These are phyloP conservation scores for Fusarium subtropicale DNA, from an alignment of 2,329 filamentous ascomycete species.

Conservation along the genomic window DNA sequence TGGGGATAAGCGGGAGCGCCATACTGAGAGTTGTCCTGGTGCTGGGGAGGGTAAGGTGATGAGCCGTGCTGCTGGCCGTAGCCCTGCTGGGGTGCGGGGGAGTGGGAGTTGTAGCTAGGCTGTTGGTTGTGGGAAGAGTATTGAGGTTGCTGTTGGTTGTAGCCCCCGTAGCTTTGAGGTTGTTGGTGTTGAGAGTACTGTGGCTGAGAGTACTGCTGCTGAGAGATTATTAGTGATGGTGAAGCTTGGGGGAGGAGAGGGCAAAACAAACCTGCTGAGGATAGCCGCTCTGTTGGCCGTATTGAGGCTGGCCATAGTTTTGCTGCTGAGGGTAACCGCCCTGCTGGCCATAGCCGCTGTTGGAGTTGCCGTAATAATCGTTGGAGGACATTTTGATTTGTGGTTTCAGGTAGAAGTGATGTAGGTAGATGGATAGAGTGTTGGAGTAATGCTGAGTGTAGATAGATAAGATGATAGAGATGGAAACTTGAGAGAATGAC, in stretches of 20 bases:
- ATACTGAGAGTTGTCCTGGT: constrained; percentile 42
- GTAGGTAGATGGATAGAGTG: background rate
- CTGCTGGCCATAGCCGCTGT: constrained; percentile 43
- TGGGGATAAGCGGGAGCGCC: constrained; percentile 44
- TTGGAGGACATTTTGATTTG: constrained; percentile 51
- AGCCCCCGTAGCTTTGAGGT: constrained; percentile 10
- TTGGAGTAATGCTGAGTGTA: background rate
- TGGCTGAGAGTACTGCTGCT: constrained; percentile 45
- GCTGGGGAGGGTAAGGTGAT: constrained; percentile 40
- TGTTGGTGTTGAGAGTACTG: constrained; percentile 30
- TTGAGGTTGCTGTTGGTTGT: constrained; percentile 33
- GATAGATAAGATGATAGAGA: constrained; percentile 2
- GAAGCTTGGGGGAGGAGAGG: background rate
- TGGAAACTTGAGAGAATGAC: background rate
- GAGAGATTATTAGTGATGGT: background rate
- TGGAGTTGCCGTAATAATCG: constrained; percentile 54
- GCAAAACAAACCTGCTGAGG: constrained; percentile 45
- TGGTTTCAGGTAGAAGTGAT: background rate
- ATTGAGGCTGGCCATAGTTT: constrained; percentile 41
- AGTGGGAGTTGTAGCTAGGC: constrained; percentile 42
- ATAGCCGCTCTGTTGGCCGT: constrained; percentile 37
- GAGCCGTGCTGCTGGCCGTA: constrained; percentile 40
- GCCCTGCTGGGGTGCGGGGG: constrained; percentile 43
- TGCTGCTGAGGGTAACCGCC: constrained; percentile 43
- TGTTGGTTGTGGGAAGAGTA: constrained; percentile 40